Evolutionary conservation across 345 rosid species (phyloP), one percentile per base, ranked within the genome.

Genomic region (Bruguiera parviflora): DNA sequence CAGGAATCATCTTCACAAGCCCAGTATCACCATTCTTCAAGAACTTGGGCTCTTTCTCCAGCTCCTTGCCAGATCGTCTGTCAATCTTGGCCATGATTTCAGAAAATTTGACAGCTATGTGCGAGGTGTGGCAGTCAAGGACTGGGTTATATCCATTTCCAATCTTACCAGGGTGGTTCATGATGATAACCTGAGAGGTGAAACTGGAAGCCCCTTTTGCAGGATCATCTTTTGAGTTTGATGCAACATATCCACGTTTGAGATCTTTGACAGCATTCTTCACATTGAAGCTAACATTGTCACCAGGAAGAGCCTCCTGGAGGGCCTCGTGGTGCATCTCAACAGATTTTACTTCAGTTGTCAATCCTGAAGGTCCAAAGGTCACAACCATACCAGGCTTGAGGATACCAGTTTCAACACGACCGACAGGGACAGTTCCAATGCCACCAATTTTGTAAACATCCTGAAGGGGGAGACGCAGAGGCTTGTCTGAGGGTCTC

Each of bases 401-500:
- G 39, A 73, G 35, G 25, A 53, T 0, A 73, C 77, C 71, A 37
- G 77, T 73, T 61, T 73, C 77, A 61, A 73, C 77, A 10, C 71
- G 71, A 6, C 77, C 77, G 2, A 64, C 74, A 20, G 92, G 96
- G 7, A 89, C 96, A 81, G 92, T 87, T 78, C 92, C 92, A 55
- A 88, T 90, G 49, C 92, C 96, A 68, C 96, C 92, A 56, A 90
- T 90, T 86, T 90, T 90, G 91, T 90, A 90, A 20, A 90, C 92
- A 70, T 88, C 94, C 87, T 90, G 94, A 53, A 88, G 96, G 9
- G 96, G 94, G 2, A 88, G 96, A 66, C 93, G 93, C 1, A 91
- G 96, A 31, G 97, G 96, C 86, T 89, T 91, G 88, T 91, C 97
- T 19, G 92, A 47, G 15, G 97, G 96, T 68, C 97, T 89, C 87